Percentiles rank a stretch among this genome's conserved stretches.
These are phyloP conservation scores for Claviceps pusilla DNA, from an alignment of 2,329 filamentous ascomycete genomes.

Conservation along the genomic window DNA sequence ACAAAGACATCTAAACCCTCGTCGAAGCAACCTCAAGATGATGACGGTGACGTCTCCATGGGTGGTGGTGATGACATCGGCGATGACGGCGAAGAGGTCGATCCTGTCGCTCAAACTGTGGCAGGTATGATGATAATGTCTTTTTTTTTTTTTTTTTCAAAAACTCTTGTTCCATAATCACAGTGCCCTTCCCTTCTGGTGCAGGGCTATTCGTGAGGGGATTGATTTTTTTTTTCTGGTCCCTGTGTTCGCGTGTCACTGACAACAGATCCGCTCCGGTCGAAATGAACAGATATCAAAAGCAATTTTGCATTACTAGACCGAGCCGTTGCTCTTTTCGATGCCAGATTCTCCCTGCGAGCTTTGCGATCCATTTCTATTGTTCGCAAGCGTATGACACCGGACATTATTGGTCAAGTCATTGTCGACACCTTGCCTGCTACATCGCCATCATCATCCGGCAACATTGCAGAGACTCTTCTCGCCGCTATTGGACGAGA, in stretches of 20 bases:
- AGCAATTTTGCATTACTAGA: conserved; percentile 85
- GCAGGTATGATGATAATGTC: conserved; percentile 31
- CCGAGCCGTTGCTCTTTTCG: conserved; percentile 81
- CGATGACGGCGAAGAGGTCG: conserved; percentile 41
- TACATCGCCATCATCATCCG: conserved; percentile 32
- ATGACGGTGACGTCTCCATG: conserved; percentile 59
- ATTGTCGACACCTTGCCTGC: conserved; percentile 67
- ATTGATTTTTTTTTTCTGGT: not conserved
- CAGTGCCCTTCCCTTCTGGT: not conserved
- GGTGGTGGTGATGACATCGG: conserved; percentile 44
- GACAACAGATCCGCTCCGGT: conserved; percentile 5
- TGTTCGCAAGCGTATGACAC: conserved; percentile 76
- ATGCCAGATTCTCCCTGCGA: conserved; percentile 85
- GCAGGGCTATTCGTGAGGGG: not conserved
- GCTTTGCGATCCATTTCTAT: conserved; percentile 91
- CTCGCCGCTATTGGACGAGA: conserved; percentile 55
- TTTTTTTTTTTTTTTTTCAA: not conserved
- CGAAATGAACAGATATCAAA: conserved; percentile 60
- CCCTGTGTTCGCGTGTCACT: not conserved
- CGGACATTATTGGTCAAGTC: conserved; percentile 65
- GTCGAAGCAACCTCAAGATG: conserved; percentile 40
- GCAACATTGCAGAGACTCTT: conserved; percentile 52
- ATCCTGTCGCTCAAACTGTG: conserved; percentile 45
- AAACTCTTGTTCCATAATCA: no score
- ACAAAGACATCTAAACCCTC: conserved; percentile 49